A percentile compares a stretch with the other conserved stretches of the same genome.
Evolutionary conservation across 176 grass and related monocot species (phyloP).

Genomic region (Oryza rufipogon): DNA sequence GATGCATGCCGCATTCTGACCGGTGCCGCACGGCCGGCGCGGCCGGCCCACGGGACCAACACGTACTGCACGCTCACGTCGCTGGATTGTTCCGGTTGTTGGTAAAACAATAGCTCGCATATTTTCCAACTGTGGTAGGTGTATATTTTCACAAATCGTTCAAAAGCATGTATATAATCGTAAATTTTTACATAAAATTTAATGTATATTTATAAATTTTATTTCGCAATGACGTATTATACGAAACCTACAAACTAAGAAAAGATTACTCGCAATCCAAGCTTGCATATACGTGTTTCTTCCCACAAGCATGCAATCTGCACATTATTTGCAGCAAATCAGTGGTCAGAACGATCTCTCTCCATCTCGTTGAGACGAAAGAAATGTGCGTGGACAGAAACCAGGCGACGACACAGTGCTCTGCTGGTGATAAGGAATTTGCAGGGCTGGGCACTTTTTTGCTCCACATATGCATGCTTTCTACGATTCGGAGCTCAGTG

Average conservation of each 20-base stretch:
- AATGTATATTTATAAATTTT: too few species aligned
- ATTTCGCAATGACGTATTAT: not conserved
- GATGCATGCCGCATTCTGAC: too few species aligned
- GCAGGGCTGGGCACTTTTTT: not conserved
- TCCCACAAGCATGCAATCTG: not conserved
- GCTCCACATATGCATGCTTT: constrained; percentile 32
- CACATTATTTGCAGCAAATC: not conserved
- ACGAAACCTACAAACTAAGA: not conserved
- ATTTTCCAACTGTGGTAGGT: too few species aligned
- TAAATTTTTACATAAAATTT: too few species aligned
- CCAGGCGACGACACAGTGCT: constrained; percentile 10
- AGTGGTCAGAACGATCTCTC: not conserved
- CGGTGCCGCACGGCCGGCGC: too few species aligned
- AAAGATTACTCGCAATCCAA: not conserved
- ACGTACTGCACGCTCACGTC: too few species aligned
- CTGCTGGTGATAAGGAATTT: constrained; percentile 53
- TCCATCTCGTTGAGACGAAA: not conserved
- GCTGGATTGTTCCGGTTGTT: too few species aligned
- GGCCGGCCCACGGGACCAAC: too few species aligned
- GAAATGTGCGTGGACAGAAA: constrained; percentile 43
- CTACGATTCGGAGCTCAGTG: constrained; percentile 25
- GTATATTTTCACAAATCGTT: too few species aligned
- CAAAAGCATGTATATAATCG: too few species aligned
- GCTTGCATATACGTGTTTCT: not conserved
- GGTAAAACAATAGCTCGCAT: too few species aligned